Evolutionary conservation across 345 rosid species (phyloP), one percentile per base, ranked within the genome.

Genomic region (Cardamine resedifolia): DNA sequence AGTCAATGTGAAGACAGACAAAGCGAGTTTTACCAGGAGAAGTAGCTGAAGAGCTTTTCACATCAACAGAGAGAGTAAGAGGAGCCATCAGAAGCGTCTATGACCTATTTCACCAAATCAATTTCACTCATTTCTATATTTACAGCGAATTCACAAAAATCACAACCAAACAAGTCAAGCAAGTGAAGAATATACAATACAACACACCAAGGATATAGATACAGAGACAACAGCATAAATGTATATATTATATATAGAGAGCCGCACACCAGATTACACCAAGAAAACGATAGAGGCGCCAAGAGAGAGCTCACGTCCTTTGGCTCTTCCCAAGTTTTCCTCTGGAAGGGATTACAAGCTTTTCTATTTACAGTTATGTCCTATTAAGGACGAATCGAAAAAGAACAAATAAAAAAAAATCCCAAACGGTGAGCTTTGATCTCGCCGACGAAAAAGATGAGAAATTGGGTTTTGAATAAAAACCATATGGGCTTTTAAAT

Each of bases 41-140:
- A 34, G 27, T 64, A 1, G 49, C n/a, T 48, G 75, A 76, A 76
- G 75, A 70, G 67, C 55, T 70, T 55, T 70, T 76, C 23, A 38
- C 72, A 70, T 76, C 79, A 76, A 28, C 72, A 64, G 79, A 76
- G 50, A 76, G 61, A 8, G 79, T 76, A 70, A 76, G 79, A 36
- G 79, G 79, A 70, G 79, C 79, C 79, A 75, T 75, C 33, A 51
- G 68, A 59, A 73, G 49, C 66, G 38, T 33, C 56, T 39, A 48
- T 43, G 28, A 62, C 75, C 71, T 64, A n/a, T 44, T 70, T 34
- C 65, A 69, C 60, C 59, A 52, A 52, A 61, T 47, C 71, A 65
- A 48, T 57, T 43, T 34, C 75, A 45, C 23, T 74, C 36, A 20
- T 41, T 59, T 19, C 27, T 18, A 16, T 9, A 33, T 45, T 44